phyloP scores from a whole-genome alignment of 306 rosid species.

The Inga laurina region DNA sequence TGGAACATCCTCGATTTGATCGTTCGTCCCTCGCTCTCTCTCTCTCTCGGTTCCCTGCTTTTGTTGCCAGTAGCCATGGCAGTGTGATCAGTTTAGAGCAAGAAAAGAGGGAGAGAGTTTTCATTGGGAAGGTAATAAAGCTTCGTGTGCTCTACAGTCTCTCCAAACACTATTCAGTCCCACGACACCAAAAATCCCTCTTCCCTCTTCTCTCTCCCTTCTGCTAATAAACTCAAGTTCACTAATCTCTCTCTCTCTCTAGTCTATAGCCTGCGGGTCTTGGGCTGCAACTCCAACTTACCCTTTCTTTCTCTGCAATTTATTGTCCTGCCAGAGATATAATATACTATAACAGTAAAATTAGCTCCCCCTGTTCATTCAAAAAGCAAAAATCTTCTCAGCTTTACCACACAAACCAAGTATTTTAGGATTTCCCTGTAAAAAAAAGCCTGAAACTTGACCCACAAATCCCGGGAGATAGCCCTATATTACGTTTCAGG shows the following conservation, averaged over 20 bases:
- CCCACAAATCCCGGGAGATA: constrained; percentile 80
- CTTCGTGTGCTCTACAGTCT: constrained; percentile 29
- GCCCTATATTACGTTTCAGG: neutral
- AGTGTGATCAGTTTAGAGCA: constrained; percentile 69
- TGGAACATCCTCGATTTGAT: constrained; percentile 73
- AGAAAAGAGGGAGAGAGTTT: constrained; percentile 54
- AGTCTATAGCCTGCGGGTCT: constrained; percentile 24
- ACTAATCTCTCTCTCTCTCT: neutral
- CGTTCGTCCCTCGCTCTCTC: constrained; percentile 31
- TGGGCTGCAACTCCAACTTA: neutral
- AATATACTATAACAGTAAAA: neutral
- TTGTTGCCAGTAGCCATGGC: constrained; percentile 62
- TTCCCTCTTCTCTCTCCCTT: neutral
- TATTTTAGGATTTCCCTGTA: constrained; percentile 48
- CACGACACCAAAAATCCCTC: neutral
- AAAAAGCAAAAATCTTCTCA: constrained; percentile 34
- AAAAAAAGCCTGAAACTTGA: constrained; percentile 53
- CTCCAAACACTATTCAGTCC: neutral
- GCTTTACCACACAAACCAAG: constrained; percentile 31
- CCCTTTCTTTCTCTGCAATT: neutral
- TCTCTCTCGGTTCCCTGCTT: constrained; percentile 37
- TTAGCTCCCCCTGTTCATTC: neutral
- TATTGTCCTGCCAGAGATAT: neutral
- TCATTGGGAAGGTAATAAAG: constrained; percentile 92
- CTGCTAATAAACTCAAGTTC: neutral